phyloP scores from a whole-genome alignment of 345 rosid genomes.

The Euclidium syriacum region DNA sequence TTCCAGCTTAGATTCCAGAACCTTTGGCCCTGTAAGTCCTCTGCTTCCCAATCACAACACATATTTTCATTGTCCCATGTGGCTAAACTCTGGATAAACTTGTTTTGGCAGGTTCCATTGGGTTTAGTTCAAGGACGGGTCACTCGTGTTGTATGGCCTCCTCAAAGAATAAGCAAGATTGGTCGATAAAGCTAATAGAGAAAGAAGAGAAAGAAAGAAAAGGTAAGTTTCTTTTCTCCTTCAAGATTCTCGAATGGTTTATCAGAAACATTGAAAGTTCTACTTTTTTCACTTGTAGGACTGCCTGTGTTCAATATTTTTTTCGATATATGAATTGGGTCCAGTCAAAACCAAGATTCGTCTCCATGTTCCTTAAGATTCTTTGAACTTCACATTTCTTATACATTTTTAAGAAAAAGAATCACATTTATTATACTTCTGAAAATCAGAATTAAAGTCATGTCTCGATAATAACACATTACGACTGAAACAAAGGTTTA shows the following conservation, averaged over 20 bases:
- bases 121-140: constrained; percentile 71
- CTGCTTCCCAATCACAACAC: background rate
- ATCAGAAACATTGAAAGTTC: background rate
- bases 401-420: background rate
- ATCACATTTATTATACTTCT: background rate
- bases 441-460: background rate
- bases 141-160: constrained; percentile 76
- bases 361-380: constrained; percentile 10
- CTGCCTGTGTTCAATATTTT: background rate
- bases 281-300: background rate
- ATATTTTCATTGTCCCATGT: background rate
- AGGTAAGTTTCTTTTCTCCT: constrained; percentile 14
- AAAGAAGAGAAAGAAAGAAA: background rate
- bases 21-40: constrained; percentile 80
- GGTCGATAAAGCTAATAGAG: constrained; percentile 23
- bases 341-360: background rate
- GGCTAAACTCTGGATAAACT: constrained; percentile 6
- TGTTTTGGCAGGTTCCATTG: constrained; percentile 68
- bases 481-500: background rate
- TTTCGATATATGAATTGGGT: background rate
- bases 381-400: background rate
- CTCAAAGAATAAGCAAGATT: constrained; percentile 50
- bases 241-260: background rate
- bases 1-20: constrained; percentile 70
- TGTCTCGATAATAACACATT: background rate